Base-by-base conservation (phyloP, 139 green algal genomes). In the Haematococcus lacustris region DNA sequence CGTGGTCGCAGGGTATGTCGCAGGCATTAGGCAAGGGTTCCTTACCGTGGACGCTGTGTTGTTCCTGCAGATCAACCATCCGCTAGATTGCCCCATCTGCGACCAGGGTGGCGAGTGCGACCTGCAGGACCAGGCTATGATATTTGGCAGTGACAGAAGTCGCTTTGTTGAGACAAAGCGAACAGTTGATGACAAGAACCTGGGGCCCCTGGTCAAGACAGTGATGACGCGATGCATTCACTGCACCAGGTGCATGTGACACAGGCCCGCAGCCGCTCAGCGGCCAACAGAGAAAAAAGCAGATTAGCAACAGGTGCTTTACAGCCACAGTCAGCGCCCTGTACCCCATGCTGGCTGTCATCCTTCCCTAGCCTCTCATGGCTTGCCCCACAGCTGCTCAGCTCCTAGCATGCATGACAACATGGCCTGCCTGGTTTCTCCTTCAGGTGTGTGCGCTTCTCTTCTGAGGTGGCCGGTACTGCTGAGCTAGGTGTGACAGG, bases 71-170 rank as follows among this genome's bases (percentile, higher is more conserved):
- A 94, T 95, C 78, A 99, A 99, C 80, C 95, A 99, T 80, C 95
- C 95, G 21, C 86, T 99, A 68, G 95, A 99, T 73, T 99, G 95
- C 85, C 95, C 95, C 66, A 99, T 99, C 76, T 99, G 95, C 82
- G 95, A 99, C 78, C 95, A 99, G 81, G 95, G 95, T 59, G 95
- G 95, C 37, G 95, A 99, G 88, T 99, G 95, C 75, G 95, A 99
- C 85, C 81, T 99, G 75, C 95, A 99, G 79, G 92, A 96, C 66
- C 92, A 97, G 86, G 82, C 94, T 28, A 97, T 98, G 90, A 78
- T 92, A 26, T 99, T 93, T 79, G 95, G 95, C 38, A 90, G 75
- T 65, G 95, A 99, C 81, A 78, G 93, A 28, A 81, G 83, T 23
- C 86, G 95, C 5, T 99, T 98, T 82, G 86, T 82, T 1, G 95